Evolutionary conservation across 1,284 basidiomycete species (phyloP).

Genomic region (Ceratobasidium sp.): DNA sequence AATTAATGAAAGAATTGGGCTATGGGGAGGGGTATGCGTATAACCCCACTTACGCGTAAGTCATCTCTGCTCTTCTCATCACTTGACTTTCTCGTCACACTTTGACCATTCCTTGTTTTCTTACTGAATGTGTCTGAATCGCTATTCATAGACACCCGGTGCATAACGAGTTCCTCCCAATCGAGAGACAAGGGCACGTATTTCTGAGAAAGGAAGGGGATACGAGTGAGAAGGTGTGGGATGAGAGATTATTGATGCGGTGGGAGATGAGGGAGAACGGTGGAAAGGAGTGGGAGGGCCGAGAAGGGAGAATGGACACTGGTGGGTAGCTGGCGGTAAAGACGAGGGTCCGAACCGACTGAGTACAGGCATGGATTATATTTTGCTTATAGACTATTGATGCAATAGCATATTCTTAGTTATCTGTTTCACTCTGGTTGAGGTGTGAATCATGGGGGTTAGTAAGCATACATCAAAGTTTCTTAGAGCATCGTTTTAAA

Average conservation of each 20-base stretch:
- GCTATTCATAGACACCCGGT: constrained; percentile 71
- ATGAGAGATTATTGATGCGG: constrained; percentile 71
- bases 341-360: neutral
- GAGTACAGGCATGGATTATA: no score
- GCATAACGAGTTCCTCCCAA: constrained; percentile 69
- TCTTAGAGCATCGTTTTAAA: no score
- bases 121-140: neutral
- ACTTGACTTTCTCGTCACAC: neutral
- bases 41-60: constrained; percentile 79
- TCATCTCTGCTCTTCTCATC: constrained; percentile 42
- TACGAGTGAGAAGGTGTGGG: constrained; percentile 69
- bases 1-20: constrained; percentile 82
- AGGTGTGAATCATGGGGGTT: no score
- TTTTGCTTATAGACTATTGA: no score
- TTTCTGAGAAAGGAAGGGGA: constrained; percentile 69
- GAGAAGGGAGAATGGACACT: no score
- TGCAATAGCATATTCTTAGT: no score
- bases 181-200: constrained; percentile 56
- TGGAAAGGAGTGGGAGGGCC: constrained; percentile 73
- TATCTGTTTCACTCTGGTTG: no score
- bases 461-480: no score
- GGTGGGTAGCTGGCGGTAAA: no score
- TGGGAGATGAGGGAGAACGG: constrained; percentile 79
- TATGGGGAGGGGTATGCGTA: constrained; percentile 80
- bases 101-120: constrained; percentile 6